Base-by-base conservation (phyloP, 2,329 filamentous ascomycete species). In the Monilinia aucupariae region DNA sequence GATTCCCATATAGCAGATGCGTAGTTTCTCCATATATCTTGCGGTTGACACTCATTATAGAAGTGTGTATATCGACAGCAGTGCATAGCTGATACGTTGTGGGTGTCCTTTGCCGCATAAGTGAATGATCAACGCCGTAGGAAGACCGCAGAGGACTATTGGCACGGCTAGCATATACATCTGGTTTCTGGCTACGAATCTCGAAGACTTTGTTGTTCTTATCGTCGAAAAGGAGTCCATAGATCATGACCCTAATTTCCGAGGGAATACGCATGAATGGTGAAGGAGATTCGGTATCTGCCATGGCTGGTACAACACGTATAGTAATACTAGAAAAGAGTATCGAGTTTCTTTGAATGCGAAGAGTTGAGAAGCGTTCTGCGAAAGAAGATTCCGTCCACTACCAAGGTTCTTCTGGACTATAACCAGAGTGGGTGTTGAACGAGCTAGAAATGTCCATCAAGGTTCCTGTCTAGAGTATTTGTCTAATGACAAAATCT, bases 71-170 rank as follows among this genome's bases (percentile, higher is more conserved):
- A 50, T 74, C 67, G 13, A 71, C 71, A 66, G 75, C 76, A 60
- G 79, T 77, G 51, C 77, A 73, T 52, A 82, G 75, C 56, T 76
- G 75, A 73, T 87, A 87, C 5, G 85, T 86, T 9, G 85, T 86
- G 61, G 79, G 71, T 65, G 73, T 77, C 62, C 76, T 77, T 63
- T 76, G 75, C 17, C 77, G 75, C 48, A 75, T 70, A 39, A 80
- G 71, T 27, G 50, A 54, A 15, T 75, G 73, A 47, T 80, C 68
- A 45, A 79, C 71, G 53, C 76, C 74, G 68, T 81, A 82, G 6
- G 69, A 68, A n/a, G 72, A 74, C 22, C 78, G 75, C 15, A 66
- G 65, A 34, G 64, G 66, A 37, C 68, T 55, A 1, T 52, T 62
- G 45, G 45, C 45, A 52, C 55, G 66, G 32, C 50, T 49, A 13